Conservation (phyloP, 1,284 basidiomycete species). For the Inonotus obliquus region DNA sequence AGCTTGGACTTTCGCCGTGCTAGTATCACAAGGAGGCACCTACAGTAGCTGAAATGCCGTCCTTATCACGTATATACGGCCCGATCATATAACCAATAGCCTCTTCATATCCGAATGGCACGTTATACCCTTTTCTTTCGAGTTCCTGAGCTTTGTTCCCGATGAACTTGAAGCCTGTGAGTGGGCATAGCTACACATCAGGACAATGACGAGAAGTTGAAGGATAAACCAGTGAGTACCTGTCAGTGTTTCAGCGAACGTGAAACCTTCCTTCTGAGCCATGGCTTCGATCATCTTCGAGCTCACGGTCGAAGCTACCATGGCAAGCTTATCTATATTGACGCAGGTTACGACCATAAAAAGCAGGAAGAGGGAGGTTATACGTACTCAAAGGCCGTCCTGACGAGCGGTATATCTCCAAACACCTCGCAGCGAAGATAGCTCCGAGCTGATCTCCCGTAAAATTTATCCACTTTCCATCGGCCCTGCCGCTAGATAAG, state of each 20-base stretch:
- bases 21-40: slow-evolving; percentile 17
- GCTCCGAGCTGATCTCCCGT: slow-evolving; percentile 81
- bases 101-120: slow-evolving; percentile 83
- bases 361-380: not conserved
- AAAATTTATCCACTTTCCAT: slow-evolving; percentile 65
- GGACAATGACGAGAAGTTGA: not conserved
- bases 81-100: slow-evolving; percentile 88
- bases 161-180: slow-evolving; percentile 76
- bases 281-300: slow-evolving; percentile 82
- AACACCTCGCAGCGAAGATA: slow-evolving; percentile 61
- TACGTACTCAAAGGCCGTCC: slow-evolving; percentile 52
- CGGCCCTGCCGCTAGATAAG: slow-evolving; percentile 13
- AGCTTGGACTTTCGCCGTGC: slow-evolving; percentile 3
- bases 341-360: slow-evolving; percentile 12
- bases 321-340: slow-evolving; percentile 56
- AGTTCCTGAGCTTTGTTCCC: slow-evolving; percentile 74
- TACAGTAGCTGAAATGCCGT: slow-evolving; percentile 76
- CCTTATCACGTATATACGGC: slow-evolving; percentile 73
- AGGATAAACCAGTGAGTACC: slow-evolving; percentile 38
- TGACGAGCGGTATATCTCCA: slow-evolving; percentile 55
- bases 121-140: slow-evolving; percentile 60
- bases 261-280: slow-evolving; percentile 71
- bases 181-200: not conserved
- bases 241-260: slow-evolving; percentile 78
- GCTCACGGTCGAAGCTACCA: slow-evolving; percentile 84